These are phyloP conservation scores for Botrytis medusae DNA, from an alignment of 2,329 filamentous ascomycete genomes.

Conservation along the genomic window DNA sequence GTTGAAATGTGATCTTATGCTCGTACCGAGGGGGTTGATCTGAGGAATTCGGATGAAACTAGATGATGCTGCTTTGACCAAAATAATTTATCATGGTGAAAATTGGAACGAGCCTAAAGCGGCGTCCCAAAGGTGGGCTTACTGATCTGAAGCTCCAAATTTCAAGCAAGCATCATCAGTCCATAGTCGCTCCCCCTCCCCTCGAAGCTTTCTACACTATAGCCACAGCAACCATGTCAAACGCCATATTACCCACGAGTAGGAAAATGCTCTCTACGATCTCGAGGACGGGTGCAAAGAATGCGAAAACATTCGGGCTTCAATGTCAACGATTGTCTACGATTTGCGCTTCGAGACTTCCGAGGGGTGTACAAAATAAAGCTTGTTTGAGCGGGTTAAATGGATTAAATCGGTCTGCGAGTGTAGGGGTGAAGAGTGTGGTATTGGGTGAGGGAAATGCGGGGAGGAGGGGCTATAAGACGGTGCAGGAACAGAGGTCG, in stretches of 20 bases:
- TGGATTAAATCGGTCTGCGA: background rate
- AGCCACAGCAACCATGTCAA: slow-evolving; percentile 1
- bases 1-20: background rate
- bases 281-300: slow-evolving; percentile 4
- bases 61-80: background rate
- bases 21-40: slow-evolving; percentile 11
- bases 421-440: background rate
- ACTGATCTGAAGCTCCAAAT: background rate
- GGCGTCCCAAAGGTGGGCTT: background rate
- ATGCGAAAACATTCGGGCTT: slow-evolving; percentile 1
- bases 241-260: background rate
- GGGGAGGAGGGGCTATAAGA: slow-evolving; percentile 33
- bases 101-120: background rate
- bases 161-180: slow-evolving; percentile 4
- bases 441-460: background rate
- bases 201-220: background rate
- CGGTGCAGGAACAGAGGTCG: slow-evolving; percentile 38
- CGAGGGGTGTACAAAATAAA: background rate
- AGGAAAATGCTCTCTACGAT: background rate
- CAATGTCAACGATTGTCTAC: slow-evolving; percentile 26
- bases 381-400: background rate
- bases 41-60: background rate
- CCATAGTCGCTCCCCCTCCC: background rate
- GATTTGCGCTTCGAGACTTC: slow-evolving; percentile 14
- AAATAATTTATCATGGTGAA: background rate